These are phyloP conservation scores for Haematococcus lacustris DNA, from an alignment of 139 green algal species.

Conservation along the genomic window DNA sequence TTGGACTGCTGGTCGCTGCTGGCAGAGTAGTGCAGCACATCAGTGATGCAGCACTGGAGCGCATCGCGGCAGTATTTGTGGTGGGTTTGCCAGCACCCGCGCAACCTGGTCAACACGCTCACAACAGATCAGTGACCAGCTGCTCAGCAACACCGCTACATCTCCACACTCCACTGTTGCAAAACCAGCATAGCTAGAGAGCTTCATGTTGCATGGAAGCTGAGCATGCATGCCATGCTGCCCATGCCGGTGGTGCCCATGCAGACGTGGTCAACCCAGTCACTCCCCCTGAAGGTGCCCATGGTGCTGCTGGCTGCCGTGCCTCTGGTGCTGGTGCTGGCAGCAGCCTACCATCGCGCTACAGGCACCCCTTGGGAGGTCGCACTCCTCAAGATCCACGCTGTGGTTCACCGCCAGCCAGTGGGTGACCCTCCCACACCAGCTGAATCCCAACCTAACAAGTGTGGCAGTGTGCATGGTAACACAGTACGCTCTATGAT, in stretches of 20 bases:
- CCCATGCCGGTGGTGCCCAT: neutral
- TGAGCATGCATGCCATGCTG: neutral
- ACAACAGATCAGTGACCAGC: neutral
- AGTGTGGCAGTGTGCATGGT: too few species aligned
- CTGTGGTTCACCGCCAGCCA: constrained; percentile 4
- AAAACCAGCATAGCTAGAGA: neutral
- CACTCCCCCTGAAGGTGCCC: constrained; percentile 1
- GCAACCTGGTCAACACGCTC: neutral
- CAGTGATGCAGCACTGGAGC: constrained; percentile 1
- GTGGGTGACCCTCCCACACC: too few species aligned
- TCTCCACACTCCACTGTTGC: neutral
- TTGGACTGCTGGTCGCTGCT: neutral
- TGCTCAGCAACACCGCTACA: neutral
- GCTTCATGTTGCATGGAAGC: neutral
- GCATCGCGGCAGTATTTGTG: neutral
- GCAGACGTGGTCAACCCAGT: neutral
- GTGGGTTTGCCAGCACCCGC: neutral
- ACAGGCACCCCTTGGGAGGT: constrained; percentile 2
- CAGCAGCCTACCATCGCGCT: neutral
- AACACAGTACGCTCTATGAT: too few species aligned
- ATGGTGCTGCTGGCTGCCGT: constrained; percentile 5
- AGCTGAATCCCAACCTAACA: too few species aligned
- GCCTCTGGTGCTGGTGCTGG: constrained; percentile 1
- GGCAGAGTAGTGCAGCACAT: neutral
- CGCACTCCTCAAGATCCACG: constrained; percentile 7